These are phyloP conservation scores for Aspergillus mulundensis DNA, from an alignment of 495 filamentous ascomycete species.

Conservation along the genomic window DNA sequence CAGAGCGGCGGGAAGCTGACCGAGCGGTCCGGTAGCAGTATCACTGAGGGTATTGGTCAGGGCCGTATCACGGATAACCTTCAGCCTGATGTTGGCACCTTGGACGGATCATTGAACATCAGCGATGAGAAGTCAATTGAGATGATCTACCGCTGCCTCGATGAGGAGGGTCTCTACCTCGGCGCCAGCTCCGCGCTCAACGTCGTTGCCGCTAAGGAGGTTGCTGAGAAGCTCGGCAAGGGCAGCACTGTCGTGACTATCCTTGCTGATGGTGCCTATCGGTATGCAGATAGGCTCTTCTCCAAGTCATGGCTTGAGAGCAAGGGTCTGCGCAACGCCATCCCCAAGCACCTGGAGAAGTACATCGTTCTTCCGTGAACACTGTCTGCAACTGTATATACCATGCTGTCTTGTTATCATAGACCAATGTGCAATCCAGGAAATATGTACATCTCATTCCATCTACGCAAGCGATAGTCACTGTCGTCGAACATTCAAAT, in stretches of 20 bases:
- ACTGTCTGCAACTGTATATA: not conserved
- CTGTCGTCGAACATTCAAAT: constrained; percentile 29
- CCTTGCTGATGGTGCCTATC: constrained; percentile 90
- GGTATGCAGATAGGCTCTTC: constrained; percentile 93
- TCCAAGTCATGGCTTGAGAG: constrained; percentile 79
- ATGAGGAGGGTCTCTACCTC: constrained; percentile 96
- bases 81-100: constrained; percentile 71
- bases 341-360: constrained; percentile 81
- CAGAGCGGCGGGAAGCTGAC: constrained; percentile 73
- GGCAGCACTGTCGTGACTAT: constrained; percentile 92
- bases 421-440: not conserved
- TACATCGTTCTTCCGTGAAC: constrained; percentile 76
- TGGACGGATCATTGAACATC: constrained; percentile 85
- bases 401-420: not conserved
- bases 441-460: not conserved
- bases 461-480: not conserved
- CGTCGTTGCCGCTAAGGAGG: constrained; percentile 90
- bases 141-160: constrained; percentile 96
- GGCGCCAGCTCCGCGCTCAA: constrained; percentile 91
- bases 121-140: constrained; percentile 90
- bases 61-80: constrained; percentile 95
- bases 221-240: constrained; percentile 83
- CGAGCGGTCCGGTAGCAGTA: constrained; percentile 81
- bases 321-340: constrained; percentile 77
- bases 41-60: constrained; percentile 97